Conservation (phyloP, 1,139 yeast genomes). For the Taphrina betulina region DNA sequence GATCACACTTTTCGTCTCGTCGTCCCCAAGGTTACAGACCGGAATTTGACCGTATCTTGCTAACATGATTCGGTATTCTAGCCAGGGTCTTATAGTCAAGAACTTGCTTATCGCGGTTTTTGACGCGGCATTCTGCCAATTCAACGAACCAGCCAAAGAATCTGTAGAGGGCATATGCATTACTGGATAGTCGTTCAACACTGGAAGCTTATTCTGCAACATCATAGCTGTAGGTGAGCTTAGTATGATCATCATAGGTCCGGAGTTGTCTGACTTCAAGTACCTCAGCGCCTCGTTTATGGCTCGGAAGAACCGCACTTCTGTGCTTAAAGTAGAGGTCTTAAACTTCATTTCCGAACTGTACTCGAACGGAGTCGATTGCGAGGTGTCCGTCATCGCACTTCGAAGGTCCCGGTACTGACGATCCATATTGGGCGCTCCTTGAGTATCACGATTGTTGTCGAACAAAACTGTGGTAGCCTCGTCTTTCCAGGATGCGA, state of each 20-base stretch:
- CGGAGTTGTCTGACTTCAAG: slow-evolving; percentile 28
- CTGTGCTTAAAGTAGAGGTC: slow-evolving; percentile 42
- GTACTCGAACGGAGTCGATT: slow-evolving; percentile 51
- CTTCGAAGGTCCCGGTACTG: slow-evolving; percentile 52
- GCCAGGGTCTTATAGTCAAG: slow-evolving; percentile 72
- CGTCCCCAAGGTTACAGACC: slow-evolving; percentile 74
- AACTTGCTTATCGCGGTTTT: slow-evolving; percentile 69
- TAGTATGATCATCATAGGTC: slow-evolving; percentile 18
- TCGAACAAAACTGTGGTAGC: slow-evolving; percentile 62
- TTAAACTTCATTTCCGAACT: slow-evolving; percentile 53
- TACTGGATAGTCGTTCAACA: slow-evolving; percentile 19
- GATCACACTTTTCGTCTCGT: slow-evolving; percentile 72
- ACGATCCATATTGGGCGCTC: slow-evolving; percentile 56
- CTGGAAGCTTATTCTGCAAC: slow-evolving; percentile 1
- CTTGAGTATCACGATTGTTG: slow-evolving; percentile 68
- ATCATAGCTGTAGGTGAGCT: slow-evolving; percentile 13
- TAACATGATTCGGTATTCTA: slow-evolving; percentile 62
- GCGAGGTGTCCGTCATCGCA: slow-evolving; percentile 34
- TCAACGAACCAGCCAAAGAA: slow-evolving; percentile 63
- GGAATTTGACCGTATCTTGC: slow-evolving; percentile 80
- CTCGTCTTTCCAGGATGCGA: slow-evolving; percentile 59
- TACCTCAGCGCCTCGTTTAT: slow-evolving; percentile 51
- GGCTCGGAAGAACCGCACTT: slow-evolving; percentile 62
- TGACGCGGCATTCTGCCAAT: slow-evolving; percentile 79
- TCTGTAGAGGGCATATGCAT: slow-evolving; percentile 49